Percentiles rank a stretch among this genome's conserved stretches.
phyloP scores from a whole-genome alignment of 345 rosid genomes.

The Lepidium aucheri region DNA sequence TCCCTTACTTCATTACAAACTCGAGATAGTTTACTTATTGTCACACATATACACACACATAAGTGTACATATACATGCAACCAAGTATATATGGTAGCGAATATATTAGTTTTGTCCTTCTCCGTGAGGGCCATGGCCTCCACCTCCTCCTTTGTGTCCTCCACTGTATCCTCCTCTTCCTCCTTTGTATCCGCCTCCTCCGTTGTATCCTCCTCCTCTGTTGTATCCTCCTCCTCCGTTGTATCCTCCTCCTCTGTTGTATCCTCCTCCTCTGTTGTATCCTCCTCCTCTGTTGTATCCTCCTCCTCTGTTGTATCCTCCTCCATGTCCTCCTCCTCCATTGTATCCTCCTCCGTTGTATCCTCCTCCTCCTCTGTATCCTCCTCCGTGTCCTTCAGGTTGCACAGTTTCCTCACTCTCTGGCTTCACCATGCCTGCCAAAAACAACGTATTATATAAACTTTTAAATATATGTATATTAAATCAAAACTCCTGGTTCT shows the following conservation, averaged over 20 bases:
- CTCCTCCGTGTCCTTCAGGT: neutral
- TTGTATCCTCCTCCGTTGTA: neutral
- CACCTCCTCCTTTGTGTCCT: neutral
- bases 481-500: too few species aligned
- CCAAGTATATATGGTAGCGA: neutral
- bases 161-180: neutral
- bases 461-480: too few species aligned
- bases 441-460: neutral
- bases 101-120: neutral
- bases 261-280: neutral
- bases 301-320: neutral
- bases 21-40: neutral
- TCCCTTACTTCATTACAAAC: neutral
- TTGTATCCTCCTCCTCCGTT: neutral
- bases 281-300: neutral
- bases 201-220: neutral
- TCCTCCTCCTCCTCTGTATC: neutral
- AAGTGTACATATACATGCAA: neutral
- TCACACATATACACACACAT: neutral
- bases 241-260: neutral
- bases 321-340: neutral
- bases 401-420: slow-evolving; percentile 4
- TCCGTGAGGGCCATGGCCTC: neutral
- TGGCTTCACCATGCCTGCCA: neutral
- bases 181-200: neutral